These are phyloP conservation scores for Chiua sp. DNA, from an alignment of 1,284 basidiomycete species.

Conservation along the genomic window DNA sequence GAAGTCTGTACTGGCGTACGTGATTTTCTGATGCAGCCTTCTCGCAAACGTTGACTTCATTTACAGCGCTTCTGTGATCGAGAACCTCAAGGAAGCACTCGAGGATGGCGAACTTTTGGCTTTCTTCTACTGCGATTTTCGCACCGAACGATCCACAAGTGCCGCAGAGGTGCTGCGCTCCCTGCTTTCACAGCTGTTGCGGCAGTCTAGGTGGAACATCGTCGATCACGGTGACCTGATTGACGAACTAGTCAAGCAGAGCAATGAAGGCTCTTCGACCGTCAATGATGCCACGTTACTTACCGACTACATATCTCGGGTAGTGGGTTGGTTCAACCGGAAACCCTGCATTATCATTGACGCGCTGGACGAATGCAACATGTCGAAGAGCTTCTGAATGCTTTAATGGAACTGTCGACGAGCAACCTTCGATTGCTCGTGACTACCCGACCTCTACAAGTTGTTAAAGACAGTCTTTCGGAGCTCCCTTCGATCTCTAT, in stretches of 20 bases:
- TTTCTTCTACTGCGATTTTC: conserved; percentile 26
- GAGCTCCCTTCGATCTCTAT: neutral
- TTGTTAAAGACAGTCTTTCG: conserved; percentile 8
- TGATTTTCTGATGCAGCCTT: neutral
- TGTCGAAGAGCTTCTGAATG: neutral
- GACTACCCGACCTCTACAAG: conserved; percentile 15
- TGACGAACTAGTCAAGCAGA: neutral
- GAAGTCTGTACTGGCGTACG: conserved; percentile 27
- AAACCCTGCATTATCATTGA: conserved; percentile 15
- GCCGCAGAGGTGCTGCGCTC: conserved; percentile 16
- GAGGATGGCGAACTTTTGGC: conserved; percentile 1
- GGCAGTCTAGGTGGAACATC: neutral
- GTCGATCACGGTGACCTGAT: conserved; percentile 1
- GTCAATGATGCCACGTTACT: neutral
- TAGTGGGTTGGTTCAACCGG: neutral
- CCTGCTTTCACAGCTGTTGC: conserved; percentile 16
- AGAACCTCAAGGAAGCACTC: neutral
- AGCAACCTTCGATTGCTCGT: conserved; percentile 11
- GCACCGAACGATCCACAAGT: conserved; percentile 7
- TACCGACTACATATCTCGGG: conserved; percentile 2
- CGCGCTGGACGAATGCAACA: conserved; percentile 17
- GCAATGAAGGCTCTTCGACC: neutral
- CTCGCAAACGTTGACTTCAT: neutral
- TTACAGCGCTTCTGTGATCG: conserved; percentile 15
- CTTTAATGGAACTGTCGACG: neutral